Base-by-base conservation (phyloP, 768 basidiomycete genomes). In the Stropharia rugosoannulata region DNA sequence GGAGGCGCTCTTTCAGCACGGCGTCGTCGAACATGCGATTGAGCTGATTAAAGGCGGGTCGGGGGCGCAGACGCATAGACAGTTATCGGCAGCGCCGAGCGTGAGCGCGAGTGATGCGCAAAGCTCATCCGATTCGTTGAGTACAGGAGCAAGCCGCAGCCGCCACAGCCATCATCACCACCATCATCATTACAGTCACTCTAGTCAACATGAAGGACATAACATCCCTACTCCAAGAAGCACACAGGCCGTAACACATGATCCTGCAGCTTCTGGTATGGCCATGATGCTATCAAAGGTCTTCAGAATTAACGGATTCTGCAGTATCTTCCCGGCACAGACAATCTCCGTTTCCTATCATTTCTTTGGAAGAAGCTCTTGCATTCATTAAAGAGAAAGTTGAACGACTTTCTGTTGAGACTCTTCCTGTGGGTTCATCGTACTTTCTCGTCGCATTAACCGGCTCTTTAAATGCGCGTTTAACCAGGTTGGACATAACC, bases 291-390 rank as follows among this genome's bases (percentile, higher is more conserved):
- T 18, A 35, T 37, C 56, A 41, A 11, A 15, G 22, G 18, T 39
- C 3, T 2, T 42, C 6, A 16, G 47, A 42, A 38, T 41, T 55
- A 54, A 11, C 58, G 18, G n/a, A 10, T 36, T 54, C 43, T 51
- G n/a, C 64, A 92, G 91, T 81, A 7, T 80, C 90, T 11, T 73
- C 82, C 16, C 84, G 93, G 7, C 86, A 87, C 59, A 80, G 93
- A 35, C 70, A 82, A 32, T 95, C 93, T 0, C 92, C 90, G 0
- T 95, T 88, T 67, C 82, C 86, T 0, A 72, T 90, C 35, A 77
- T 94, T 32, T 75, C 83, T 0, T 75, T 93, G 10, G 75, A 86
- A 29, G 77, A 82, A 12, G 92, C 93, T 1, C 72, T 89, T n/a
- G 63, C 68, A 0, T 68, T 80, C 1, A 78, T 96, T 22, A 60